A percentile compares a stretch with the other conserved stretches of the same genome.
Conservation (phyloP, 148 eudicot genomes). For the Vaccinium macrocarpon region DNA sequence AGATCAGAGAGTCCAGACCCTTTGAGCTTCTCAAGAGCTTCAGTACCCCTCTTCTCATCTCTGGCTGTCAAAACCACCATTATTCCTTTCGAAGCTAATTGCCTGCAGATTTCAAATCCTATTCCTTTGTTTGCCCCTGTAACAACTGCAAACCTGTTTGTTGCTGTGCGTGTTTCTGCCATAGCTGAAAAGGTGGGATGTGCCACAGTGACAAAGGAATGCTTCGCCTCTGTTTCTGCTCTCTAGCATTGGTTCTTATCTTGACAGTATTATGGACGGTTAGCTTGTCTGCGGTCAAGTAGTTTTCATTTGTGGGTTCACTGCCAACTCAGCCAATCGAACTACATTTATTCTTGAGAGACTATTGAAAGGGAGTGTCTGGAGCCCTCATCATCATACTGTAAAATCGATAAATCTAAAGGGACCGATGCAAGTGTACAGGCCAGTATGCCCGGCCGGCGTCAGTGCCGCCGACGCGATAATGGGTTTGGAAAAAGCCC, state of each 20-base stretch:
- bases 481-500: too few relatives aligned
- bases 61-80: constrained; percentile 24
- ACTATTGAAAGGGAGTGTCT: too few relatives aligned
- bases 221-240: background rate
- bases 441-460: too few relatives aligned
- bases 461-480: too few relatives aligned
- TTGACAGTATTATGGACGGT: background rate
- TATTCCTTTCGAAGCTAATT: constrained; percentile 23
- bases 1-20: constrained; percentile 10
- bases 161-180: background rate
- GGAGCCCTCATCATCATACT: too few relatives aligned
- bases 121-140: constrained; percentile 24
- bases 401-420: too few relatives aligned
- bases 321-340: too few relatives aligned
- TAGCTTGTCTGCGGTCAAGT: too few relatives aligned
- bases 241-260: background rate
- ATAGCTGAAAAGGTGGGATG: background rate
- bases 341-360: too few relatives aligned
- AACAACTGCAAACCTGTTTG: constrained; percentile 23
- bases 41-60: constrained; percentile 26
- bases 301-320: too few relatives aligned
- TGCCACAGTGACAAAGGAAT: background rate
- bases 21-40: constrained; percentile 31
- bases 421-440: too few relatives aligned
- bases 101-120: constrained; percentile 24